These are phyloP conservation scores for Cladosporium sphaerospermum DNA, from an alignment of 2,329 filamentous ascomycete genomes.

Conservation along the genomic window DNA sequence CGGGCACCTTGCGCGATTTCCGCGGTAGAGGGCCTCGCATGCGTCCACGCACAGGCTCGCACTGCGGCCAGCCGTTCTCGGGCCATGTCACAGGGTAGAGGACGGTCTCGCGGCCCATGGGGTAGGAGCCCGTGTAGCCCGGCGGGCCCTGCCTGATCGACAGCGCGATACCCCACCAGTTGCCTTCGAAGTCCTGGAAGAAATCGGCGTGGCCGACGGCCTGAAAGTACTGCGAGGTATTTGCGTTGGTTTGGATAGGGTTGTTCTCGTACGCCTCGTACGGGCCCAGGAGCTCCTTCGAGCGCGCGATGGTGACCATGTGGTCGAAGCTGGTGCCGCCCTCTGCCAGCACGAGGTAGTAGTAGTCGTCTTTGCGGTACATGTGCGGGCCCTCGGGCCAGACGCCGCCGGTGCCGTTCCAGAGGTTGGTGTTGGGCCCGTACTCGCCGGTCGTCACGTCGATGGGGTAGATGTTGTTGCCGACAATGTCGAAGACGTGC, in stretches of 20 bases:
- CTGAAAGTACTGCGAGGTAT: slow-evolving; percentile 35
- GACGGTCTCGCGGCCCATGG: slow-evolving; percentile 52
- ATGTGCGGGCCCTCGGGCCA: slow-evolving; percentile 32
- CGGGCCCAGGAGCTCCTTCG: slow-evolving; percentile 31
- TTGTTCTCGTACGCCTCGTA: slow-evolving; percentile 22
- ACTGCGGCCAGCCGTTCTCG: slow-evolving; percentile 34
- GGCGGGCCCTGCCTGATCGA: slow-evolving; percentile 40
- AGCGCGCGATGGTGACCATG: slow-evolving; percentile 34
- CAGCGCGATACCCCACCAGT: slow-evolving; percentile 50
- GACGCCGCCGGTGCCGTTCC: slow-evolving; percentile 31
- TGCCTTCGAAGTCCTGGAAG: slow-evolving; percentile 45
- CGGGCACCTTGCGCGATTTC: slow-evolving; percentile 30
- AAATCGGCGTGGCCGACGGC: slow-evolving; percentile 53
- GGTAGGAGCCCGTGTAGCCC: slow-evolving; percentile 36
- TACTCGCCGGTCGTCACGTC: slow-evolving; percentile 30
- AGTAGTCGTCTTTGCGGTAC: slow-evolving; percentile 29
- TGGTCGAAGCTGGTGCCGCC: slow-evolving; percentile 37
- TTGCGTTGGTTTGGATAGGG: slow-evolving; percentile 22
- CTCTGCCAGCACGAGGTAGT: slow-evolving; percentile 31
- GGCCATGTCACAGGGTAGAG: slow-evolving; percentile 46
- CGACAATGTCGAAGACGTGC: slow-evolving; percentile 29
- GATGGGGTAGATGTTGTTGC: slow-evolving; percentile 28
- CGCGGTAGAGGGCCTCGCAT: slow-evolving; percentile 42
- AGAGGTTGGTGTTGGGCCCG: slow-evolving; percentile 22
- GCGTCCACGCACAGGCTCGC: slow-evolving; percentile 37